Evolutionary conservation across 176 grass and related monocot genomes (phyloP), one percentile per base, ranked within the genome.

Genomic region (Raddia guianensis): DNA sequence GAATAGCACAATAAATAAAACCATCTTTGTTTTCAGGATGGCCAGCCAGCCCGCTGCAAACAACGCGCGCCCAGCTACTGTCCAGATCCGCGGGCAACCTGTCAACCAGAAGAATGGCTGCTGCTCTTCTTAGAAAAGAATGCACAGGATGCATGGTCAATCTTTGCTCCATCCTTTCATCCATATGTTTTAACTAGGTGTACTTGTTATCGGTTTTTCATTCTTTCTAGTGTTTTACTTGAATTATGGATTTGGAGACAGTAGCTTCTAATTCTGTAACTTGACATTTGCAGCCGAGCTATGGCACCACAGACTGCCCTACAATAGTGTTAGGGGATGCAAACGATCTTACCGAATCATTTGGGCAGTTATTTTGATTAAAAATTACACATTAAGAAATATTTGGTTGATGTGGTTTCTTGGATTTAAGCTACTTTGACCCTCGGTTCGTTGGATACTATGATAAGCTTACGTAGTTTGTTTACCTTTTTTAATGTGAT

Each of bases 81-180:
- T 96, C 64, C 87, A 90, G 75, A 88, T 95, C 49, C 85, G 81
- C 2, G 87, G 90, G 35, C 85, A 92, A 71, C 87, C 89, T 27
- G 73, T 95, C n/a, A 81, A 87, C 60, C 89, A 95, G 76, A 95
- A 91, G 65, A 74, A 86, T 0, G 84, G 86, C 32, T 94, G 89
- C 89, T 94, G 92, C 86, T 94, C 89, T 48, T 82, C 92, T 82
- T 94, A 58, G 63, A 51, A 61, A 51, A 12, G 5, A 46, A 64
- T 3, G 15, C 0, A 14, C 58, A 63, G 49, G 15, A 51, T 35
- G 32, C 9, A 77, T 63, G 49, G 44, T 34, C 49, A 57, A 44
- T 44, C 27, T 13, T 10, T 27, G 74, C 43, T 49, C 74, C 14
- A n/a, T 63, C 74, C 74, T 77, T 64, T 3, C 63, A 48, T 64